Evolutionary conservation across 768 basidiomycete genomes (phyloP), one percentile per base, ranked within the genome.

Genomic region (Suillus paluster): DNA sequence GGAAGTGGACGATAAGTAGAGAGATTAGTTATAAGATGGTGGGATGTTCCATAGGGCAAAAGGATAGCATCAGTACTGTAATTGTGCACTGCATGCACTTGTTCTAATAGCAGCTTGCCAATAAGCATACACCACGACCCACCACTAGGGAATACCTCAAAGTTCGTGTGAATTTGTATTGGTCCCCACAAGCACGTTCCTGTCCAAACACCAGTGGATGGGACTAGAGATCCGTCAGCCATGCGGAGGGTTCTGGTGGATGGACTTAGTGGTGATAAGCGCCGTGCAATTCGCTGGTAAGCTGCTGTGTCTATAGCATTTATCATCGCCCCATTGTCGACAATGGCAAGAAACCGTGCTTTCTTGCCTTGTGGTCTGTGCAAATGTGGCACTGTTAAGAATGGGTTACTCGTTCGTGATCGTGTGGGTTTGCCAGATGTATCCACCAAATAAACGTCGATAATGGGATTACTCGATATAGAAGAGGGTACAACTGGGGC

Each of bases 111-210:
- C 1, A 69, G 70, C 59, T 77, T 77, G 15, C 73, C 71, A 15
- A 77, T 66, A 1, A 77, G 55, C n/a, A 76, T 59, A 3, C 63
- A 53, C 72, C 72, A 77, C 14, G 67, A 66, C 0, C 70, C 69
- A 0, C 70, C 66, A 33, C 75, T 74, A 56, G 70, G 59, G 57
- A 60, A 33, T 39, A 52, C 39, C 38, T 66, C 53, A 44, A 66
- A 66, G 2, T 14, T 30, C 2, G 25, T 34, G 6, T n/a, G 6
- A 2, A 17, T 25, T 21, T 44, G 19, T 3, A 25, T 34, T 33
- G 30, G 36, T 9, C 46, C 44, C 36, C 23, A 10, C 9, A 17
- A 39, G 27, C 55, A 23, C 2, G 9, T 19, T 3, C 65, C 65
- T 15, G 21, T 21, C 68, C 62, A 67, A 1, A 19, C 15, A 2